A percentile compares a stretch with the other conserved stretches of the same genome.
These are phyloP conservation scores for Lobosporangium transversale DNA, from an alignment of 192 early-diverging fungal species.

Conservation along the genomic window DNA sequence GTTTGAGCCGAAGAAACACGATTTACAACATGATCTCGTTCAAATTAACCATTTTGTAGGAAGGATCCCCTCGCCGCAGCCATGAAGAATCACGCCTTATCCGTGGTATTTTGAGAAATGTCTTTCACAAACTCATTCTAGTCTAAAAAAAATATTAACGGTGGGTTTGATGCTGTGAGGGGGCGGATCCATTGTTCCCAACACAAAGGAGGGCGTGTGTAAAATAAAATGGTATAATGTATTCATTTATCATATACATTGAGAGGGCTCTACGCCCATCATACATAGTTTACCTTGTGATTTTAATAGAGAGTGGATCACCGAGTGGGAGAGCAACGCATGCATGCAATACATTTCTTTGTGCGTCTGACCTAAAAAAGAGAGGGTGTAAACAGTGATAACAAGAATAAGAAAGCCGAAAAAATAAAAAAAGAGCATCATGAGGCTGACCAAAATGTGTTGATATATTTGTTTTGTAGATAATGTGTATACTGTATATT, in stretches of 20 bases:
- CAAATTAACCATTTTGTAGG: too few relatives aligned
- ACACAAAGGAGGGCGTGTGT: background rate
- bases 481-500: background rate
- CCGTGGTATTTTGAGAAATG: too few relatives aligned
- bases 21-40: too few relatives aligned
- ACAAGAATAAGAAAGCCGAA: background rate
- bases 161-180: background rate
- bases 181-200: background rate
- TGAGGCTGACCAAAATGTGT: background rate
- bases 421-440: background rate
- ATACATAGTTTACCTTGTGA: background rate
- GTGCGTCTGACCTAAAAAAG: too few relatives aligned
- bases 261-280: background rate
- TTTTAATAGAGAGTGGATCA: conserved; percentile 1
- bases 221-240: background rate
- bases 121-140: too few relatives aligned
- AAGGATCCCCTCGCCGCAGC: too few relatives aligned
- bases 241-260: too few relatives aligned
- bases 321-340: background rate
- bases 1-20: too few relatives aligned
- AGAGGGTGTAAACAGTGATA: too few relatives aligned
- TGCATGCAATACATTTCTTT: background rate
- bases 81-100: too few relatives aligned
- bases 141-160: background rate
- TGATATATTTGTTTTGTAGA: background rate